phyloP scores from a whole-genome alignment of 2,329 filamentous ascomycete species.

The Chrysosporium keratinophilum region DNA sequence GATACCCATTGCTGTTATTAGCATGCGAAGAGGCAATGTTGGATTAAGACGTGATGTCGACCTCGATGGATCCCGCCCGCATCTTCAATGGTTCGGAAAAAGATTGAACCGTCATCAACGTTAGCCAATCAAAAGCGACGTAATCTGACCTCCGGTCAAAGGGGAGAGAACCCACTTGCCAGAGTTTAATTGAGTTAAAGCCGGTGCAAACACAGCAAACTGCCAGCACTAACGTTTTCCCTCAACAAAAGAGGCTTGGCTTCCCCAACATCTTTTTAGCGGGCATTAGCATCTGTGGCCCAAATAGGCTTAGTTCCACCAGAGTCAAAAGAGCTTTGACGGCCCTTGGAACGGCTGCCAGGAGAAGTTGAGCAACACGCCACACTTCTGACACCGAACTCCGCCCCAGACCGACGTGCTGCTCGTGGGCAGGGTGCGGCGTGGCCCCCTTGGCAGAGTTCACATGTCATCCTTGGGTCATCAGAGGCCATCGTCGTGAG shows the following conservation, averaged over 20 bases:
- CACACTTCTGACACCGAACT: neutral
- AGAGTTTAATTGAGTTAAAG: conserved; percentile 1
- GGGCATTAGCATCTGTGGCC: neutral
- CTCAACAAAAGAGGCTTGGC: conserved; percentile 3
- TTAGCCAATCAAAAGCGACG: neutral
- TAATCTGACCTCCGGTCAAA: neutral
- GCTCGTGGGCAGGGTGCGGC: neutral
- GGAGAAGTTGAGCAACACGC: neutral
- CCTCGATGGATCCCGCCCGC: too few species aligned
- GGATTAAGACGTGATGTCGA: too few species aligned
- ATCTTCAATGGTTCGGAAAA: neutral
- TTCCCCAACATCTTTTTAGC: conserved; percentile 2
- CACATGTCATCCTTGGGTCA: too few species aligned
- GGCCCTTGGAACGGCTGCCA: neutral
- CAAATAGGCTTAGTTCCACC: neutral
- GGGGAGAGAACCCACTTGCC: neutral
- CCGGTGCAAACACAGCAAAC: neutral
- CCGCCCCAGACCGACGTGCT: neutral
- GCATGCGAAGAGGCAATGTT: too few species aligned
- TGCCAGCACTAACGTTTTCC: neutral
- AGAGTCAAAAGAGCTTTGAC: neutral
- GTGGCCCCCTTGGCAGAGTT: too few species aligned
- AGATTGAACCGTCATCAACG: neutral
- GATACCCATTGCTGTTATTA: neutral
- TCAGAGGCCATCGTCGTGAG: too few species aligned